Base-by-base conservation (phyloP, 208 protist species). In the Crithidia acanthocephali region DNA sequence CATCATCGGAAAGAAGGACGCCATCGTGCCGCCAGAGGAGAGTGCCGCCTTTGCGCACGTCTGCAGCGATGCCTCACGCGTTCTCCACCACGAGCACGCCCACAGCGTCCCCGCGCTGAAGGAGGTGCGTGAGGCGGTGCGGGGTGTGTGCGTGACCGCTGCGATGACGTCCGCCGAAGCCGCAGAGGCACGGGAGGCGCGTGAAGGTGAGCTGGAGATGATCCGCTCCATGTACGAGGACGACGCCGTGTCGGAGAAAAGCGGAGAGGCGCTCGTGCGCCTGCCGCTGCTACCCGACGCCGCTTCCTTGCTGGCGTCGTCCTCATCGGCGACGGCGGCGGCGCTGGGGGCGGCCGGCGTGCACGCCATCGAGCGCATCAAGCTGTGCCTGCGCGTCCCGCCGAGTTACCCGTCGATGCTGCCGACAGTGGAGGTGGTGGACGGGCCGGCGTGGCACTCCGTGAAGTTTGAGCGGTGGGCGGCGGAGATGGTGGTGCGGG, bases 31-130 rank as follows among this genome's bases (percentile, higher is more conserved):
- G 0, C 74, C 87, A 10, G 77, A 55, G 44, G 89, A 91, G 67
- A 93, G 86, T 51, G 47, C 53, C 0, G 69, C 68, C n/a, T 90
- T 96, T 60, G 81, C 83, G 25, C 56, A 74, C 65, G 85, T 77
- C 9, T 92, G 87, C 62, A 81, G 81, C 45, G 68, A 78, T 16
- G 48, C 79, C 16, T 82, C 84, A 20, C 76, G 79, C 28, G n/a
- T 87, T 22, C 56, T 91, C 35, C 58, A 79, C 15, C 92, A 96
- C 77, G 88, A 90, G 18, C 92, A 96, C 76, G 89, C 85, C 22
- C 92, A 96, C 80, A 90, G 84, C 70, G 66, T 95, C n/a, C 87
- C 92, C 15, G 75, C 85, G 35, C 72, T 88, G 25, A 77, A 91
- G 64, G 76, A 68, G 47, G 64, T 90, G 37, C 53, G 83, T 3